These are phyloP conservation scores for Xerocomus potaroensis DNA, from an alignment of 768 basidiomycete species.

Conservation along the genomic window DNA sequence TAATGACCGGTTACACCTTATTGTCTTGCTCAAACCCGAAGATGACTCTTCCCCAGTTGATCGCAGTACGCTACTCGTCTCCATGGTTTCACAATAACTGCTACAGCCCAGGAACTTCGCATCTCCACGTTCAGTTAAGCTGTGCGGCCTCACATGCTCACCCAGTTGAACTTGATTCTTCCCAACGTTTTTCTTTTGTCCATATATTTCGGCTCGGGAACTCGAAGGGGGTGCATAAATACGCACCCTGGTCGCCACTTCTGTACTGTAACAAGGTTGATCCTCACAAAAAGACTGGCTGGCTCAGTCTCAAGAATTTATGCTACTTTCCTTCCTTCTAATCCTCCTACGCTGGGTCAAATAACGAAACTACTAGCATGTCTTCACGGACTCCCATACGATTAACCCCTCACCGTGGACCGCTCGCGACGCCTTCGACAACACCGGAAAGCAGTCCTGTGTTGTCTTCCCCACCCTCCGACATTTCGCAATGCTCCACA, in stretches of 20 bases:
- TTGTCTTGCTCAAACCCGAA: constrained; percentile 21
- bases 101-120: constrained; percentile 10
- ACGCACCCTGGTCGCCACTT: constrained; percentile 2
- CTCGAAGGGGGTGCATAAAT: constrained; percentile 21
- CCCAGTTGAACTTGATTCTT: constrained; percentile 1
- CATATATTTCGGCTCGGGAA: not conserved
- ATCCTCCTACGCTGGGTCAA: constrained; percentile 12
- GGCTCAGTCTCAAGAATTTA: constrained; percentile 26
- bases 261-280: constrained; percentile 9
- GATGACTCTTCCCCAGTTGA: constrained; percentile 2
- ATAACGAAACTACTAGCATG: constrained; percentile 19
- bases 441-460: constrained; percentile 19
- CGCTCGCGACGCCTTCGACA: constrained; percentile 22
- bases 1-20: constrained; percentile 11
- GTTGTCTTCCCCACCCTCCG: constrained; percentile 9
- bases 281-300: constrained; percentile 25
- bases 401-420: constrained; percentile 23
- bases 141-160: not conserved
- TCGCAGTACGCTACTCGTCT: constrained; percentile 10
- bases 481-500: constrained; percentile 7
- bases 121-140: constrained; percentile 22
- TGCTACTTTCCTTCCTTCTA: constrained; percentile 16
- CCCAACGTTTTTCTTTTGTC: constrained; percentile 22
- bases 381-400: constrained; percentile 24
- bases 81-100: constrained; percentile 31